These are phyloP conservation scores for Staphylotrichum tortipilum DNA, from an alignment of 495 filamentous ascomycete species.

Conservation along the genomic window DNA sequence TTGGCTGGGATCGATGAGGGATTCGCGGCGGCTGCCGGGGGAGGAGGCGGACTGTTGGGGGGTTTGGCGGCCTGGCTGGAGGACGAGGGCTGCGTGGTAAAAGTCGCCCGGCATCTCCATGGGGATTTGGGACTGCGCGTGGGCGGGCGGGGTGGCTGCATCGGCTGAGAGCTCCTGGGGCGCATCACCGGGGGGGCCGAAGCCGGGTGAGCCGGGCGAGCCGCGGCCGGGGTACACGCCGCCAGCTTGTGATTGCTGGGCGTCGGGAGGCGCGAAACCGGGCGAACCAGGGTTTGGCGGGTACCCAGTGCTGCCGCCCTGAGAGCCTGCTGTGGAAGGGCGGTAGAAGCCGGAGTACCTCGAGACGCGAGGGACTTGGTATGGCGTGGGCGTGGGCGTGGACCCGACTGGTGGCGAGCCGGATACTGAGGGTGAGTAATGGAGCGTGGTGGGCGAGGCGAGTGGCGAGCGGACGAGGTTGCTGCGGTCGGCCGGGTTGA, in stretches of 20 bases:
- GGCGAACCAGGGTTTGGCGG: too few species aligned
- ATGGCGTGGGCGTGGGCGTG: slow-evolving; percentile 29
- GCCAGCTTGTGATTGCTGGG: too few species aligned
- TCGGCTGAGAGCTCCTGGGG: slow-evolving; percentile 20
- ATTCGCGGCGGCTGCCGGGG: slow-evolving; percentile 20
- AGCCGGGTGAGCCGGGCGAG: too few species aligned
- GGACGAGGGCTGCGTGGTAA: slow-evolving; percentile 22
- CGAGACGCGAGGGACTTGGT: slow-evolving; percentile 36
- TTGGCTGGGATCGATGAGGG: slow-evolving; percentile 23
- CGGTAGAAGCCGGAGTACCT: slow-evolving; percentile 8
- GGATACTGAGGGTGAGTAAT: slow-evolving; percentile 15
- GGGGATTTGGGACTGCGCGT: too few species aligned
- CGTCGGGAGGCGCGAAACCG: too few species aligned
- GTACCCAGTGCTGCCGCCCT: neutral
- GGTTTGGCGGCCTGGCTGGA: slow-evolving; percentile 12
- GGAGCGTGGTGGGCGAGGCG: slow-evolving; percentile 26
- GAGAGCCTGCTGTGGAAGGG: slow-evolving; percentile 17
- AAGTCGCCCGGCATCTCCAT: slow-evolving; percentile 43
- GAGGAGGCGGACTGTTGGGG: slow-evolving; percentile 3
- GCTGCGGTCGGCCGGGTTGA: slow-evolving; percentile 36
- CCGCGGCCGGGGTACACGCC: too few species aligned
- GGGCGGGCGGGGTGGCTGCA: slow-evolving; percentile 2
- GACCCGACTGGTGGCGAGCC: slow-evolving; percentile 25
- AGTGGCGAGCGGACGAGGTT: slow-evolving; percentile 22
- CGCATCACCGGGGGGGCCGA: too few species aligned